phyloP scores from a whole-genome alignment of 2,329 filamentous ascomycete genomes.

The Grosmannia serpens region DNA sequence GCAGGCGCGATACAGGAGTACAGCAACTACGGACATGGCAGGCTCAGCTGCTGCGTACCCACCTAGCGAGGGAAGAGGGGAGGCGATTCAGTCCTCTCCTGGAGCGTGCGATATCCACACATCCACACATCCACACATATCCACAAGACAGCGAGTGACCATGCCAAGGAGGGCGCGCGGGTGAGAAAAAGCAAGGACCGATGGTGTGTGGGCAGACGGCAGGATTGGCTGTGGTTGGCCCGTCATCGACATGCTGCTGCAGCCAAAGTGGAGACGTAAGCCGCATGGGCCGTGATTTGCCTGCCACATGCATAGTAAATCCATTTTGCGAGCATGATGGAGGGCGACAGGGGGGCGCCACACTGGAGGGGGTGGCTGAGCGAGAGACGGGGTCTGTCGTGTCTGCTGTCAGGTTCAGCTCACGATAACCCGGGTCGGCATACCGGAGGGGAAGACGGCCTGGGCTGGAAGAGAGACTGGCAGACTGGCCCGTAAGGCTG shows the following conservation, averaged over 20 bases:
- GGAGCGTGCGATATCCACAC: too few relatives aligned
- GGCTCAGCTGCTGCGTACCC: neutral
- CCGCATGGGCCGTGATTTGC: slow-evolving; percentile 1
- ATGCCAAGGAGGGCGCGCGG: too few relatives aligned
- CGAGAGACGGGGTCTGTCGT: neutral
- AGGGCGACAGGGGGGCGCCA: neutral
- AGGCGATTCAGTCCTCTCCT: too few relatives aligned
- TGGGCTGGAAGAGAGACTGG: too few relatives aligned
- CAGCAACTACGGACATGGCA: neutral
- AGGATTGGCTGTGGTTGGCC: slow-evolving; percentile 4
- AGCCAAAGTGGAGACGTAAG: slow-evolving; percentile 10
- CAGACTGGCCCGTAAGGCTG: too few relatives aligned
- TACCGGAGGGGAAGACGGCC: too few relatives aligned
- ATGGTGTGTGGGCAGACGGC: slow-evolving; percentile 2
- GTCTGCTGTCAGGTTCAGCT: too few relatives aligned
- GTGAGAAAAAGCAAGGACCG: neutral
- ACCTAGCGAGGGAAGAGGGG: too few relatives aligned
- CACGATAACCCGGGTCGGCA: neutral
- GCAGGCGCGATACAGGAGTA: neutral
- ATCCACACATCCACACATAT: neutral
- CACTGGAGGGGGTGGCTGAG: neutral
- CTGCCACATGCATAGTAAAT: neutral
- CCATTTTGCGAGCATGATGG: neutral
- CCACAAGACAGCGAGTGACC: neutral
- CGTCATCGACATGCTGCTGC: slow-evolving; percentile 1